Base-by-base conservation (phyloP, 2,329 filamentous ascomycete species). In the Hymenoscyphus fraxineus region DNA sequence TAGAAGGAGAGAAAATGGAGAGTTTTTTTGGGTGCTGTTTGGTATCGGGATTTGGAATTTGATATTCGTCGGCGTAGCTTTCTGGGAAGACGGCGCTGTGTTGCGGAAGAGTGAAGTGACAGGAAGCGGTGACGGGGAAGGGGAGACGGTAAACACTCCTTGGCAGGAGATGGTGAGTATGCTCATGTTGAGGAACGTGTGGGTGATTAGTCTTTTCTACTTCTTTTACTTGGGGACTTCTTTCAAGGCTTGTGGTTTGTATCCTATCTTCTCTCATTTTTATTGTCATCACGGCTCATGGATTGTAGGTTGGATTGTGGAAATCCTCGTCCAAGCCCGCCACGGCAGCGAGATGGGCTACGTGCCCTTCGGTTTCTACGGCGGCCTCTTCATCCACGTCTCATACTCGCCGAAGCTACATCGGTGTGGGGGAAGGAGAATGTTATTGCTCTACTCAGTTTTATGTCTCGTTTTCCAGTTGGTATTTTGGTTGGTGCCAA, bases 121-220 rank as follows among this genome's bases (percentile, higher is more conserved):
- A 22, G 44, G 22, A 6, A 13, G 5, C 4, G 16, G 70, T 87
- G 0, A 86, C 87, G 0, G 1, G 40, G 27, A 15, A 19, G 66
- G 73, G 73, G 31, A 73, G 74, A 4, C 65, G 39, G 27, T 77
- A 74, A 56, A 81, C 81, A 0, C n/a, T 22, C 44, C 44, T 51
- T 70, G 78, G 5, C 66, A 68, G 0, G 76, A 84, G 57, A 79
- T 86, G 59, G 79, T 78, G 40, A 74, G 75, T 7, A 78, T 82
- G 0, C 66, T 86, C 0, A 75, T 71, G 15, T 78, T 74, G 1
- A 81, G 77, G 16, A 78, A 78, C 3, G 76, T 89, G 3, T 88
- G 85, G 83, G 72, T 86, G 0, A 71, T 89, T 2, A 85, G 85
- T 59, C 62, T 86, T 1, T 88, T 87, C 73, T 89, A 85, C 76